Percentiles rank a stretch among this genome's conserved stretches.
phyloP scores from a whole-genome alignment of 371 early-diverging fungal genomes.

The Entomophthora muscae region DNA sequence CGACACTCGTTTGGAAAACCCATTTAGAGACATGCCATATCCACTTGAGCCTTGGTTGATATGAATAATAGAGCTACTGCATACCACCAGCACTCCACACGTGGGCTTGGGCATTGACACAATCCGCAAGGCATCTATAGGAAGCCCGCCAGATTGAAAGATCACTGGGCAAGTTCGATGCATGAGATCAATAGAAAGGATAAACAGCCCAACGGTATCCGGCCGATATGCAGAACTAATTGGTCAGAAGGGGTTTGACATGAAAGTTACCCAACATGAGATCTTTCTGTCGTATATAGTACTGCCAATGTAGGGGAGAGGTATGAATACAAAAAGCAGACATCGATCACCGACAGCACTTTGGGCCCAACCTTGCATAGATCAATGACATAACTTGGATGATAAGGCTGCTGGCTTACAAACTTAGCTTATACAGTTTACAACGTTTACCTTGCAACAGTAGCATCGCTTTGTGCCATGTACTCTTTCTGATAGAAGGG shows the following conservation, averaged over 20 bases:
- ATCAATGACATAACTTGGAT: constrained; percentile 66
- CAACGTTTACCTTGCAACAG: constrained; percentile 23
- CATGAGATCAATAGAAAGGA: constrained; percentile 69
- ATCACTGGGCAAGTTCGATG: constrained; percentile 61
- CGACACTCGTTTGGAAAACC: constrained; percentile 19
- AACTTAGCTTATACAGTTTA: neutral
- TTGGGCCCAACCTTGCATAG: constrained; percentile 23
- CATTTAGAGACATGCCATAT: constrained; percentile 56
- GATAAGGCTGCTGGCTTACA: constrained; percentile 43
- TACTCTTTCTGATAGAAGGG: constrained; percentile 65
- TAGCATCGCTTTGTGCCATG: constrained; percentile 22
- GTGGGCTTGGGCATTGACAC: constrained; percentile 66
- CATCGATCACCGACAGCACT: constrained; percentile 69
- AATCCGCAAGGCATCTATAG: constrained; percentile 57
- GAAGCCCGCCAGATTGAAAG: constrained; percentile 53
- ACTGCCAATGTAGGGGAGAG: constrained; percentile 89
- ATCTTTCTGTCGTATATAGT: constrained; percentile 59
- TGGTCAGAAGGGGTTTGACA: neutral
- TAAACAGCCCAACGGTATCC: constrained; percentile 63
- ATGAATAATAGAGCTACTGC: constrained; percentile 64
- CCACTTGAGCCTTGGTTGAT: constrained; percentile 71
- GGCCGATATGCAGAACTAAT: neutral
- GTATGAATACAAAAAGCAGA: constrained; percentile 77
- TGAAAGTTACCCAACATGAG: constrained; percentile 69
- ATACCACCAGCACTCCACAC: constrained; percentile 69